Evolutionary conservation across 2,329 filamentous ascomycete species (phyloP).

Genomic region (Cryphonectria japonica): DNA sequence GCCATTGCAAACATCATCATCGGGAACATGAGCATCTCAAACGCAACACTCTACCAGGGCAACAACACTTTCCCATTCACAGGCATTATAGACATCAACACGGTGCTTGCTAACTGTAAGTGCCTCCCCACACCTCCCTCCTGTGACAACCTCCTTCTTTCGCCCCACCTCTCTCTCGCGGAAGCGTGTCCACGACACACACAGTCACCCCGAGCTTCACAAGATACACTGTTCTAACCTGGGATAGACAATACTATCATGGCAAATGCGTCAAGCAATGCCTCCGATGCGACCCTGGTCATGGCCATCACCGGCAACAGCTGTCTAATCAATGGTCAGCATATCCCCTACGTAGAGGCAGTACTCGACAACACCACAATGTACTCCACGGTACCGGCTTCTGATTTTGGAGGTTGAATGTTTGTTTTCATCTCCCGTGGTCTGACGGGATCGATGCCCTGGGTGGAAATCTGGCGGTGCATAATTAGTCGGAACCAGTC

Average conservation of each 20-base stretch:
- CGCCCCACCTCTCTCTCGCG: neutral
- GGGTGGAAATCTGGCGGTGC: neutral
- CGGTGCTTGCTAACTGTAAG: conserved; percentile 6
- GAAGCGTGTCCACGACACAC: neutral
- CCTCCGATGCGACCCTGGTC: conserved; percentile 7
- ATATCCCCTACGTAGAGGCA: conserved; percentile 15
- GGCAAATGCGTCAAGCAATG: conserved; percentile 13
- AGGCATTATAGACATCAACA: conserved; percentile 10
- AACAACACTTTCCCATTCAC: conserved; percentile 21
- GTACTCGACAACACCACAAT: conserved; percentile 14
- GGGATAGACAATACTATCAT: conserved; percentile 2
- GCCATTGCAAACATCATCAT: conserved; percentile 11
- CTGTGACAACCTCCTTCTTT: neutral
- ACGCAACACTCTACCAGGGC: conserved; percentile 10
- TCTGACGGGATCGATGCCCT: neutral
- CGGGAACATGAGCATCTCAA: conserved; percentile 14
- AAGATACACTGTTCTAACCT: neutral
- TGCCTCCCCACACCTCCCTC: neutral
- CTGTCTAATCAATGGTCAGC: conserved; percentile 15
- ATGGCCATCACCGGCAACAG: conserved; percentile 14
- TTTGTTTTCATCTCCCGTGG: neutral
- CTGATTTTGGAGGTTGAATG: neutral
- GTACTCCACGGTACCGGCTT: conserved; percentile 9
- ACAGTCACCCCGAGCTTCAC: neutral
- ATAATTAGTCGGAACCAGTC: neutral